Percentiles rank a stretch among this genome's conserved stretches.
phyloP scores from a whole-genome alignment of 306 rosid genomes.

The Prunus dulcis region DNA sequence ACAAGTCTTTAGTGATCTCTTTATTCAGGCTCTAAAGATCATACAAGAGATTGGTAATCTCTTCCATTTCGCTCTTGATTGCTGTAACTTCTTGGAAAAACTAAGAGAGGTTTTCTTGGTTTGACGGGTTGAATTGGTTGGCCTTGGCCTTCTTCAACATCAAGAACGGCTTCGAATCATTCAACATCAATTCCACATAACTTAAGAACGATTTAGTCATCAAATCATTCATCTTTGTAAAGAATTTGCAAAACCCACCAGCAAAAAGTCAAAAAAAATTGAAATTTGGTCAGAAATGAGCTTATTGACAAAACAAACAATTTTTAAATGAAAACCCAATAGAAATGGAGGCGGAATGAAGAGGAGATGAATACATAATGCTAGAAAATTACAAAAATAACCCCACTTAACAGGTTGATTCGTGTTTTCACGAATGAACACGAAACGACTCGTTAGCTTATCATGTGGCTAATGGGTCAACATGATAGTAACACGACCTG shows the following conservation, averaged over 20 bases:
- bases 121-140: constrained; percentile 35
- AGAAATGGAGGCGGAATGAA: not conserved
- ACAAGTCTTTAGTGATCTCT: too few relatives aligned
- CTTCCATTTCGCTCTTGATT: constrained; percentile 77
- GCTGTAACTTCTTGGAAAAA: constrained; percentile 64
- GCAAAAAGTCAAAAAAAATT: not conserved
- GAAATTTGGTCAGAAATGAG: not conserved
- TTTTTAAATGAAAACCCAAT: constrained; percentile 8
- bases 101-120: constrained; percentile 69
- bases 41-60: constrained; percentile 83
- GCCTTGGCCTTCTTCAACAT: constrained; percentile 53
- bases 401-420: too few relatives aligned
- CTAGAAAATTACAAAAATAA: too few relatives aligned
- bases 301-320: not conserved
- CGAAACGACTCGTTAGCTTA: too few relatives aligned
- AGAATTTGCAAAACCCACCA: constrained; percentile 38
- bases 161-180: constrained; percentile 54
- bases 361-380: not conserved
- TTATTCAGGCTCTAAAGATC: constrained; percentile 35
- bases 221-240: constrained; percentile 81
- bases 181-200: constrained; percentile 80
- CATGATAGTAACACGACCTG: too few relatives aligned
- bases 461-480: too few relatives aligned
- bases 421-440: too few relatives aligned
- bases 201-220: constrained; percentile 87